A percentile compares a stretch with the other conserved stretches of the same genome.
These are phyloP conservation scores for Dryas drummondii DNA, from an alignment of 306 rosid species.

Conservation along the genomic window DNA sequence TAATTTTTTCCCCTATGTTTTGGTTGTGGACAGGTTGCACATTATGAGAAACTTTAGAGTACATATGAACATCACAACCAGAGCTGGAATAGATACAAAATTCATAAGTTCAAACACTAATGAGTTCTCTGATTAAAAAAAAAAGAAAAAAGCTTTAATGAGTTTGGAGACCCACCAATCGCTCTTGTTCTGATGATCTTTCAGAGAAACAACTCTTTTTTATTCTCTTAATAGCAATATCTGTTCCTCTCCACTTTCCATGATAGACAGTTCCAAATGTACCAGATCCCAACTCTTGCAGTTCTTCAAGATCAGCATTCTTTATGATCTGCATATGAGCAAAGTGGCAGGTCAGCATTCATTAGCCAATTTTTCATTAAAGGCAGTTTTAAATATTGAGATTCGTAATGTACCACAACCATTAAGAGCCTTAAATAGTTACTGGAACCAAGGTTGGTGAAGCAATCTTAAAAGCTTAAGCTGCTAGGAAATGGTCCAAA, in stretches of 20 bases:
- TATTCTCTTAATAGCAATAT: constrained; percentile 91
- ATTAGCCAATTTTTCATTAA: background rate
- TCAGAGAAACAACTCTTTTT: constrained; percentile 91
- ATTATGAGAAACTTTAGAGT: constrained; percentile 9
- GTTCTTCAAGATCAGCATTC: constrained; percentile 76
- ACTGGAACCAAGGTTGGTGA: too few relatives aligned
- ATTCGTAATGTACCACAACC: too few relatives aligned
- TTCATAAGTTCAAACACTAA: constrained; percentile 9
- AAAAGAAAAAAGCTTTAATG: background rate
- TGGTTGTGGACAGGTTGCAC: background rate
- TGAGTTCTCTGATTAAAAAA: too few relatives aligned
- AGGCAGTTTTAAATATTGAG: too few relatives aligned
- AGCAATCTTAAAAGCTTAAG: too few relatives aligned
- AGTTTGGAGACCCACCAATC: constrained; percentile 56
- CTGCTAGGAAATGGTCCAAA: too few relatives aligned
- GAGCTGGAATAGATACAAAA: constrained; percentile 17
- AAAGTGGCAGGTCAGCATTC: background rate
- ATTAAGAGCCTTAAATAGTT: too few relatives aligned
- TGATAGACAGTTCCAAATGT: constrained; percentile 96
- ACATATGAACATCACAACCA: constrained; percentile 9
- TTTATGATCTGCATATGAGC: constrained; percentile 68
- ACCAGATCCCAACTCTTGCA: constrained; percentile 90
- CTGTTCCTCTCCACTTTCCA: constrained; percentile 99
- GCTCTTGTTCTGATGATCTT: constrained; percentile 86
- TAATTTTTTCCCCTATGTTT: background rate